These are phyloP conservation scores for Blastosporella zonata DNA, from an alignment of 1,284 basidiomycete species.

Conservation along the genomic window DNA sequence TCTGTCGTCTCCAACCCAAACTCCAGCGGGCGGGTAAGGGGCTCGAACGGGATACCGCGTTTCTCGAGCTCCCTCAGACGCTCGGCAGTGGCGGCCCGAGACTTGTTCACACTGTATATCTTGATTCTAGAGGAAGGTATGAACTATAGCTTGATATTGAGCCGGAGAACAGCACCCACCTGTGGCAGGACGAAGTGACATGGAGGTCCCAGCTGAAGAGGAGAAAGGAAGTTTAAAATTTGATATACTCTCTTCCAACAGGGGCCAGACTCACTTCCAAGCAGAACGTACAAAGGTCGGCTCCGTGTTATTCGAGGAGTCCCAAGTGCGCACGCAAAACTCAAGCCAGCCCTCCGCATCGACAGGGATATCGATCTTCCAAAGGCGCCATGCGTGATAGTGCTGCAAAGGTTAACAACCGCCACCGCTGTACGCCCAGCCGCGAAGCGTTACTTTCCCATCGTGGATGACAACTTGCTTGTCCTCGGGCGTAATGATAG, in stretches of 20 bases:
- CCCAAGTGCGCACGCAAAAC: slow-evolving; percentile 58
- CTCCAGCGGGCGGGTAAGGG: slow-evolving; percentile 40
- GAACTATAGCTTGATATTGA: neutral
- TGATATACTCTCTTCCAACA: neutral
- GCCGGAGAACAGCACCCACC: slow-evolving; percentile 13
- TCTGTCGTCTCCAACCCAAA: slow-evolving; percentile 37
- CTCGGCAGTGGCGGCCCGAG: slow-evolving; percentile 38
- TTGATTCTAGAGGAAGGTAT: slow-evolving; percentile 39
- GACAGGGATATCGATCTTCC: slow-evolving; percentile 50
- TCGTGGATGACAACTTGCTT: slow-evolving; percentile 49
- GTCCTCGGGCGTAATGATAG: slow-evolving; percentile 44
- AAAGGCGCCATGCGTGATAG: slow-evolving; percentile 54
- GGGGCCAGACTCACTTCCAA: slow-evolving; percentile 45
- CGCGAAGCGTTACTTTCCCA: slow-evolving; percentile 43
- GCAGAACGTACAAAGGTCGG: slow-evolving; percentile 54
- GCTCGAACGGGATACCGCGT: slow-evolving; percentile 38
- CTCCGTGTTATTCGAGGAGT: slow-evolving; percentile 56
- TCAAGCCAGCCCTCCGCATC: slow-evolving; percentile 59
- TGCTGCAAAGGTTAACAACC: slow-evolving; percentile 37
- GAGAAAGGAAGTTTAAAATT: neutral
- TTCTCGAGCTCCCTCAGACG: slow-evolving; percentile 40
- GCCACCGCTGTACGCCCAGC: slow-evolving; percentile 55
- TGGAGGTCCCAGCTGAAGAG: slow-evolving; percentile 49
- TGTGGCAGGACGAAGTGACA: slow-evolving; percentile 53
- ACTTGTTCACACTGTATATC: slow-evolving; percentile 49